Evolutionary conservation across 2,329 filamentous ascomycete genomes (phyloP).

Genomic region (Fusarium sp.): DNA sequence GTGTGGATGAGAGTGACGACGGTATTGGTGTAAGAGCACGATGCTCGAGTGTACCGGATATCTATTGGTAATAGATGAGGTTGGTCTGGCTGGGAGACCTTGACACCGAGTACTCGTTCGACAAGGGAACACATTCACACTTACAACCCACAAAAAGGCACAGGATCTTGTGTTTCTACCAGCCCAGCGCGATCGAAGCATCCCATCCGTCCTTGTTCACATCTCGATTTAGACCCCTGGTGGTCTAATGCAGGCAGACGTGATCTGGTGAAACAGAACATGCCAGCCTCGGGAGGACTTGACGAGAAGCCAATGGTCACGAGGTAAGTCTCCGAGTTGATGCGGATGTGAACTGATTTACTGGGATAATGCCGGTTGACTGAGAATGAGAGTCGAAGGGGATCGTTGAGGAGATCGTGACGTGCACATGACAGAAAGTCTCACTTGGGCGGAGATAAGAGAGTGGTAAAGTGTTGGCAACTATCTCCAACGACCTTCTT

Average conservation of each 20-base stretch:
- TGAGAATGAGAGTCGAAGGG: neutral
- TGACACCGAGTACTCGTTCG: neutral
- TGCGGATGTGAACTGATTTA: neutral
- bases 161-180: slow-evolving; percentile 12
- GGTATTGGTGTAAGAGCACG: neutral
- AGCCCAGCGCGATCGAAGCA: slow-evolving; percentile 19
- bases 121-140: neutral
- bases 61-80: neutral
- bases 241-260: slow-evolving; percentile 33
- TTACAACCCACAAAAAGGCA: neutral
- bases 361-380: slow-evolving; percentile 12
- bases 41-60: neutral
- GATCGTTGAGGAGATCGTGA: neutral
- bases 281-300: slow-evolving; percentile 22
- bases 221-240: slow-evolving; percentile 40
- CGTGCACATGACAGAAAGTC: neutral
- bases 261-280: slow-evolving; percentile 40
- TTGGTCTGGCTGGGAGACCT: neutral
- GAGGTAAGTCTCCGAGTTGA: slow-evolving; percentile 7
- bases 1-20: slow-evolving; percentile 5
- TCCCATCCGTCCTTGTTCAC: neutral
- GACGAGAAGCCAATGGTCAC: slow-evolving; percentile 23
- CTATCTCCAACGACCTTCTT: neutral
- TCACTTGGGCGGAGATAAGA: neutral
- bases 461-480: neutral